Base-by-base conservation (phyloP, 768 basidiomycete species). In the Postia placenta region DNA sequence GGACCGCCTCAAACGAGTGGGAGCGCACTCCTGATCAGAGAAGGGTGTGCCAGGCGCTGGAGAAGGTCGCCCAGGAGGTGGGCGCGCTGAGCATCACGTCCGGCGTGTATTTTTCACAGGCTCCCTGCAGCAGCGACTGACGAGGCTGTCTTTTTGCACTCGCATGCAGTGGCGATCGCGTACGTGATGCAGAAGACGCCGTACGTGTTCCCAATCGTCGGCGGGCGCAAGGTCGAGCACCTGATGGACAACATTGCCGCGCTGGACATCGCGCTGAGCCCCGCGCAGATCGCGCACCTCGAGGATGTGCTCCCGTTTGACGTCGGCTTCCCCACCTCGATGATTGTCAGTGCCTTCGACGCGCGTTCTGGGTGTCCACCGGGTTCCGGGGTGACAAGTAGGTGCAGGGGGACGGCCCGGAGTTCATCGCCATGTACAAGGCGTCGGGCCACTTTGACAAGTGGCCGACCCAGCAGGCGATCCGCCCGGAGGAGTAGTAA, bases 131-230 rank as follows among this genome's bases (percentile, higher is more conserved):
- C n/a, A n/a, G n/a, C n/a, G n/a, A 33, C 30, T 15, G 30, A 33
- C 30, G 30, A 7, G 15, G 30, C 30, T 15, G 15, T 7, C 30
- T 33, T 33, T 15, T 33, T 7, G 15, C 9, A 33, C 30, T 7
- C 30, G 30, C 30, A 12, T 19, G 15, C 22, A 71, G 74, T 76
- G 2, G 74, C 74, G 6, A 72, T 79, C 48, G 73, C 74, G 14
- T 78, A 76, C 49, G 62, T 78, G 11, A 60, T 79, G 60, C 72
- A 76, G 25, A 79, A 78, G 56, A 65, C 71, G 3, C 69, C 71
- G 0, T 74, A 65, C 43, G 72, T 74, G 0, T 76, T 78, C 60
- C 74, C 74, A 0, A 65, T 77, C 50, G 58, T 76, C n/a, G 74
- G 75, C 3, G 70, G 73, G 0, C 65, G 74, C 35, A 79, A 75